These are phyloP conservation scores for Globisporangium parvum DNA, from an alignment of 352 stramenopile genomes.

Conservation along the genomic window DNA sequence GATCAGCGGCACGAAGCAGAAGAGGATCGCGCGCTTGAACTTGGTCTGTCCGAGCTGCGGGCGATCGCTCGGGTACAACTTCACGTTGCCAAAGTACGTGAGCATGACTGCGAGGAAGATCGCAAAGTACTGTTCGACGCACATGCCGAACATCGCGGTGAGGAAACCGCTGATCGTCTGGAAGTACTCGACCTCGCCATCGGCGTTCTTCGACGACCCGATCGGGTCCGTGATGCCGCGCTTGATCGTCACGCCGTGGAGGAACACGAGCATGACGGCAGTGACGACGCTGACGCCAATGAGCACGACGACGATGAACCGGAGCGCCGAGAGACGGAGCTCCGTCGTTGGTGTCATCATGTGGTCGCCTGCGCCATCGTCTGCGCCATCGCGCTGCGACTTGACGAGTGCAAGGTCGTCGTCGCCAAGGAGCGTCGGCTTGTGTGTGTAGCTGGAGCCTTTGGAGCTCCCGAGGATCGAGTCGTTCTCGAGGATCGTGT, in stretches of 20 bases:
- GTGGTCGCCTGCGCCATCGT: neutral
- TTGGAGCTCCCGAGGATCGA: neutral
- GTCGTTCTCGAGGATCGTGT: neutral
- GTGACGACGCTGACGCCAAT: slow-evolving; percentile 6
- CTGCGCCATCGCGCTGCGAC: neutral
- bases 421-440: neutral
- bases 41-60: neutral
- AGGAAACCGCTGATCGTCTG: slow-evolving; percentile 10
- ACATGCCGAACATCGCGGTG: neutral
- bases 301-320: slow-evolving; percentile 4
- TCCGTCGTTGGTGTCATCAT: neutral
- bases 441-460: neutral
- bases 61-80: slow-evolving; percentile 3
- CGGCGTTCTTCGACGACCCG: slow-evolving; percentile 9
- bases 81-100: slow-evolving; percentile 8
- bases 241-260: slow-evolving; percentile 9
- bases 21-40: slow-evolving; percentile 1
- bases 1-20: slow-evolving; percentile 6
- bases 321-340: slow-evolving; percentile 4
- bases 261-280: slow-evolving; percentile 7
- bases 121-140: slow-evolving; percentile 5
- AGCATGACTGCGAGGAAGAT: slow-evolving; percentile 11
- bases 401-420: slow-evolving; percentile 4
- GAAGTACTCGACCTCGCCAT: slow-evolving; percentile 9
- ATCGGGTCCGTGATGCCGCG: slow-evolving; percentile 7